These are phyloP conservation scores for Elsinoe arachidis DNA, from an alignment of 2,329 filamentous ascomycete species.

Conservation along the genomic window DNA sequence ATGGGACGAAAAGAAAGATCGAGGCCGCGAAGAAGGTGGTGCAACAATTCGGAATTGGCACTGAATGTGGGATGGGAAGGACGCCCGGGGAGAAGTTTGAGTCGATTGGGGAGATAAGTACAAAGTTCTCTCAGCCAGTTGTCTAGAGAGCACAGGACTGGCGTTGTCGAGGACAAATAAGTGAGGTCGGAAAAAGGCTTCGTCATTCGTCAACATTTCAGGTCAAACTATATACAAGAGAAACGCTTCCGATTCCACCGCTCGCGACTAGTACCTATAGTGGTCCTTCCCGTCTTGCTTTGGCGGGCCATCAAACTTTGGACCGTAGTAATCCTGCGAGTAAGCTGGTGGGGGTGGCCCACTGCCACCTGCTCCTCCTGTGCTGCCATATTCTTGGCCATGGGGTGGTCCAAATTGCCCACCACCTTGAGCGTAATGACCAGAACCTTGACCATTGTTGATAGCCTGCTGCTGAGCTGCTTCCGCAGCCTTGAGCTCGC, in stretches of 20 bases:
- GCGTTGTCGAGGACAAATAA: no score
- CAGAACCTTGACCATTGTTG: neutral
- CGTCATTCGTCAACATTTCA: neutral
- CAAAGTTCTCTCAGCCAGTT: constrained; percentile 12
- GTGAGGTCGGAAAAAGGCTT: neutral
- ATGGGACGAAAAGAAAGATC: constrained; percentile 33
- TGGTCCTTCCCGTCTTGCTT: constrained; percentile 7
- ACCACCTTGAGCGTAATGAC: neutral
- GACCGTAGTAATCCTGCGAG: constrained; percentile 5
- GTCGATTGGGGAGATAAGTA: constrained; percentile 19
- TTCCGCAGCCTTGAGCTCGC: constrained; percentile 28
- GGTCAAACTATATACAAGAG: constrained; percentile 6
- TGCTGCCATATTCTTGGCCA: constrained; percentile 1
- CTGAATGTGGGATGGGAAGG: constrained; percentile 36
- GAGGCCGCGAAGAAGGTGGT: constrained; percentile 27
- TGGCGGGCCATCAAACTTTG: constrained; percentile 1
- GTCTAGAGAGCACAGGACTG: neutral
- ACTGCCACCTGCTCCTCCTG: neutral
- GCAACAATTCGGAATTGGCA: constrained; percentile 32
- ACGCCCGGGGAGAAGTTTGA: constrained; percentile 26
- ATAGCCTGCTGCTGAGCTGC: constrained; percentile 9
- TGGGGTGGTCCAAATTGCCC: neutral
- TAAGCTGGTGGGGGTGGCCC: constrained; percentile 7
- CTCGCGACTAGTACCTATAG: constrained; percentile 1
- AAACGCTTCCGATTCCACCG: neutral